Percentiles rank a stretch among this genome's conserved stretches.
phyloP scores from a whole-genome alignment of 2,329 filamentous ascomycete species.

The Cladosporium colombiae region DNA sequence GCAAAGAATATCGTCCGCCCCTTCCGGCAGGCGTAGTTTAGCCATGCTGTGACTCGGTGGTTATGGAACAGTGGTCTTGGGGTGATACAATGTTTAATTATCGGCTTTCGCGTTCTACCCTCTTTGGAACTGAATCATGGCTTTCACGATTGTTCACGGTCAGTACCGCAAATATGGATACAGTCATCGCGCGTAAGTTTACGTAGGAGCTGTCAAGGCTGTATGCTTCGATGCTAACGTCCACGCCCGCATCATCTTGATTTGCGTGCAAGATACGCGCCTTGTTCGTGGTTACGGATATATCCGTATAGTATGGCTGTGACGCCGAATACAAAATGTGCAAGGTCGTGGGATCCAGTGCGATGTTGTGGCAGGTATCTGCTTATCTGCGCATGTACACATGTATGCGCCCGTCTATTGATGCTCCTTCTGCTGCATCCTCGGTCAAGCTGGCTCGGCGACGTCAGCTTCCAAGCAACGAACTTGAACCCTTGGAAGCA shows the following conservation, averaged over 20 bases:
- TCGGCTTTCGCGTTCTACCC: neutral
- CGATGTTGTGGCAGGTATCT: neutral
- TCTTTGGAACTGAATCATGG: neutral
- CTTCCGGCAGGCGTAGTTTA: neutral
- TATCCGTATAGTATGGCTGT: neutral
- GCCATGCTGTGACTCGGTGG: neutral
- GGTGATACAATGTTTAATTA: neutral
- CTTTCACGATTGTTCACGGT: neutral
- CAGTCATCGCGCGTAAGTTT: neutral
- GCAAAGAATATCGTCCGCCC: neutral
- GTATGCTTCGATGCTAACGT: neutral
- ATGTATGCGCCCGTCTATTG: neutral
- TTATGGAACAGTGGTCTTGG: neutral
- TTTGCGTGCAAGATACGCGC: neutral
- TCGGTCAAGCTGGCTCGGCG: conserved; percentile 10
- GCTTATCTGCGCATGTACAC: neutral
- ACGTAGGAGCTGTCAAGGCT: neutral
- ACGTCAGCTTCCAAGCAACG: conserved; percentile 10
- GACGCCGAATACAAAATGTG: accelerated
- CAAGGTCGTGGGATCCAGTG: neutral
- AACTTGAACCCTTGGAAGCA: neutral
- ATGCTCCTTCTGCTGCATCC: neutral
- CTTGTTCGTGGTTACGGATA: neutral
- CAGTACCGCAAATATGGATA: neutral
- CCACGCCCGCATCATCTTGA: neutral